Evolutionary conservation across 345 rosid species (phyloP).

Genomic region (Stellera chamaejasme): DNA sequence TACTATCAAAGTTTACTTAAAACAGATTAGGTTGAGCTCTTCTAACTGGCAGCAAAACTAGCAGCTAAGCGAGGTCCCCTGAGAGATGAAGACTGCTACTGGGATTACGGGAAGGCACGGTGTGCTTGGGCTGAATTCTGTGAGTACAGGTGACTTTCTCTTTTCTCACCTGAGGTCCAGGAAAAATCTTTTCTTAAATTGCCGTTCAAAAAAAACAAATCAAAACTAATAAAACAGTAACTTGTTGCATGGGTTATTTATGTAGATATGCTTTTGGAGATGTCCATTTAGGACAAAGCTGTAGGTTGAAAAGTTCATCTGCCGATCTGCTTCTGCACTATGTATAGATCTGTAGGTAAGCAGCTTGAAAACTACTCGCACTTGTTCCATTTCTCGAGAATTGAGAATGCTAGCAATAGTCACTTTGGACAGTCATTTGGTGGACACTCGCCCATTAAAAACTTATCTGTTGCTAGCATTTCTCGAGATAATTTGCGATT

Average conservation of each 20-base stretch:
- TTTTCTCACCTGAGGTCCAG: background rate
- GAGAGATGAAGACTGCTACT: constrained; percentile 89
- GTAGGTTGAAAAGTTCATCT: constrained; percentile 80
- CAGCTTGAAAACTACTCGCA: too few relatives aligned
- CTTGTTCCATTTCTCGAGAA: too few relatives aligned
- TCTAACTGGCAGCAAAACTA: constrained; percentile 9
- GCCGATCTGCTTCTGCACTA: constrained; percentile 56
- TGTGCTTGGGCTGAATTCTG: constrained; percentile 96
- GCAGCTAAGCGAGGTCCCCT: constrained; percentile 92
- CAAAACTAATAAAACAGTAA: background rate
- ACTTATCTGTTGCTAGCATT: background rate
- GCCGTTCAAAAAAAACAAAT: background rate
- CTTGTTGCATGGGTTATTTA: constrained; percentile 5
- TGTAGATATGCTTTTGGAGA: constrained; percentile 84
- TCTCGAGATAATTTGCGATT: too few relatives aligned
- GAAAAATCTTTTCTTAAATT: background rate
- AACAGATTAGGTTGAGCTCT: constrained; percentile 4
- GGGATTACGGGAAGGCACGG: constrained; percentile 97
- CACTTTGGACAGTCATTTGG: too few relatives aligned
- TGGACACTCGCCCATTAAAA: background rate
- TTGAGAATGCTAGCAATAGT: too few relatives aligned
- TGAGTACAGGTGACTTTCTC: constrained; percentile 64
- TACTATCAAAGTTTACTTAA: background rate
- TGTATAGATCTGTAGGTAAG: constrained; percentile 40
- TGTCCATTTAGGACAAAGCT: constrained; percentile 97